Percentiles rank a stretch among this genome's conserved stretches.
These are phyloP conservation scores for Mycena floridula DNA, from an alignment of 768 basidiomycete genomes.

Conservation along the genomic window DNA sequence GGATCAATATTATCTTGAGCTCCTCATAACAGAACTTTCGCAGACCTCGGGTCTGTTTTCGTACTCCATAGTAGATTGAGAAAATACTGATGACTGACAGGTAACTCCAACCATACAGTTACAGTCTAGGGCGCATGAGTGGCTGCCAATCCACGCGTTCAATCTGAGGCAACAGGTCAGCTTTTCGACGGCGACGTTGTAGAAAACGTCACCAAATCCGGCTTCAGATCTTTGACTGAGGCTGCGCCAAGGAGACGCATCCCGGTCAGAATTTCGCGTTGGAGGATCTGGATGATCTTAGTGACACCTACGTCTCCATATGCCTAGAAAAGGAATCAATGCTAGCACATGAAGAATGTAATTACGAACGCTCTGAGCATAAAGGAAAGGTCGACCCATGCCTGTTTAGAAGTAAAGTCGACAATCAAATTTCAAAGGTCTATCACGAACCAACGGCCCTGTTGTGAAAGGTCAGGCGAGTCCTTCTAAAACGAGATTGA, in stretches of 20 bases:
- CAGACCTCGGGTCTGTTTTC: no score
- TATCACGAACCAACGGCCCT: no score
- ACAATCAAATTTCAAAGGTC: no score
- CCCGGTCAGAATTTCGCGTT: conserved; percentile 69
- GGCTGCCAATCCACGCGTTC: conserved; percentile 69
- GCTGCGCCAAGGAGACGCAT: conserved; percentile 75
- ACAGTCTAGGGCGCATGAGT: conserved; percentile 13
- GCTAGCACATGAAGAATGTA: neutral
- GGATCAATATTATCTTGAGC: conserved; percentile 27
- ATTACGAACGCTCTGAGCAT: conserved; percentile 67
- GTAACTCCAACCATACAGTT: no score
- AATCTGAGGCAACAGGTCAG: conserved; percentile 29
- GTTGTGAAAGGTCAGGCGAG: no score
- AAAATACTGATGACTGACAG: no score
- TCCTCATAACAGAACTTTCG: neutral
- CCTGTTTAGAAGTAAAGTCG: no score
- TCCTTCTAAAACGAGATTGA: no score
- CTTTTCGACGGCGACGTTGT: neutral
- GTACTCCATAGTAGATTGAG: no score
- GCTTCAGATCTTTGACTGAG: conserved; percentile 56
- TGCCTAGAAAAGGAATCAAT: conserved; percentile 37
- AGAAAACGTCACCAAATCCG: conserved; percentile 54
- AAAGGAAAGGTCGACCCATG: conserved; percentile 80
- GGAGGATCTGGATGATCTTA: conserved; percentile 59
- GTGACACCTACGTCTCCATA: conserved; percentile 70